phyloP scores from a whole-genome alignment of 352 stramenopile genomes.

The Phytophthora fragariae region DNA sequence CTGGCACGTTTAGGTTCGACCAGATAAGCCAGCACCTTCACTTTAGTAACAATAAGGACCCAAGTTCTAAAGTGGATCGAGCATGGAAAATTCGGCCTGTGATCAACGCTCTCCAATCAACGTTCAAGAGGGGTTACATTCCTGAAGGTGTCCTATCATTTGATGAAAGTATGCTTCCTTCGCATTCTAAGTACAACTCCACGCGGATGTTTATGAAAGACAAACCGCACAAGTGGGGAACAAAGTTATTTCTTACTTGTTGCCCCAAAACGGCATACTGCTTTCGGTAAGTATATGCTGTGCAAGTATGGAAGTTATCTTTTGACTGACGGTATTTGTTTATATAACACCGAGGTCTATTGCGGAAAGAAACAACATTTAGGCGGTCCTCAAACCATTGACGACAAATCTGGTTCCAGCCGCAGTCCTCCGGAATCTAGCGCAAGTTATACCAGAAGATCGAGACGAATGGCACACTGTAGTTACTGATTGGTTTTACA shows the following conservation, averaged over 20 bases:
- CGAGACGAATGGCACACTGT: background rate
- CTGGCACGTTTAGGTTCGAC: background rate
- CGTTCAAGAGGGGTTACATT: slow-evolving; percentile 8
- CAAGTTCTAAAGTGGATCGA: background rate
- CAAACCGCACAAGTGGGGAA: slow-evolving; percentile 16
- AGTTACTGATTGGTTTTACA: background rate
- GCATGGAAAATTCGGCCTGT: background rate
- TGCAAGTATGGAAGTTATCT: too few species aligned
- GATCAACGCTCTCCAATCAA: background rate
- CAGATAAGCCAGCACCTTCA: background rate
- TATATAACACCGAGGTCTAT: background rate
- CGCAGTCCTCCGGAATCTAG: background rate
- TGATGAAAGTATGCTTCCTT: slow-evolving; percentile 9
- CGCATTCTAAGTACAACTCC: background rate
- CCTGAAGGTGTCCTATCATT: background rate
- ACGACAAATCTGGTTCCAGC: background rate
- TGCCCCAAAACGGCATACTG: slow-evolving; percentile 4
- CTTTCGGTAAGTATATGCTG: background rate
- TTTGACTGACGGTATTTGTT: background rate
- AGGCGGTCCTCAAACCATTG: background rate
- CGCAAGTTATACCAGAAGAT: background rate
- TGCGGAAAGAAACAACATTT: background rate
- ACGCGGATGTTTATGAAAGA: slow-evolving; percentile 2
- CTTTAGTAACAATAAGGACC: background rate
- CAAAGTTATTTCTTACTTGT: slow-evolving; percentile 13